Evolutionary conservation across 208 protist genomes (phyloP).

Genomic region (Blechomonas ayalai): DNA sequence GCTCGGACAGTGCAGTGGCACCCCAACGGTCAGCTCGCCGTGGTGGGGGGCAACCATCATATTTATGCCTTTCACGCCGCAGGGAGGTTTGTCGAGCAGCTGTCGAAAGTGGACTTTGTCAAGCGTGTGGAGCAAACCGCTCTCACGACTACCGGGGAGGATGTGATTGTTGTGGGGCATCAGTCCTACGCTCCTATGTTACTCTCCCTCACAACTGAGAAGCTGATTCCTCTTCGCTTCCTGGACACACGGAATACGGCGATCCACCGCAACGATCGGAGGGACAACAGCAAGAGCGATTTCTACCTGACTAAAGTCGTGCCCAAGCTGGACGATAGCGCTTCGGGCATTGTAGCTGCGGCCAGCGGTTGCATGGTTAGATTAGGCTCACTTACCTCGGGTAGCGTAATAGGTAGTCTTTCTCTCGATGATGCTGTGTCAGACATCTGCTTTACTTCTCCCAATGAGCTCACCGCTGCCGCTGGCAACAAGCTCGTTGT

Average conservation of each 20-base stretch:
- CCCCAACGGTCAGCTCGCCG: slow-evolving; percentile 64
- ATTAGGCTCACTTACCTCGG: slow-evolving; percentile 58
- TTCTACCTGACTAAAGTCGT: slow-evolving; percentile 44
- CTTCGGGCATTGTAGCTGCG: slow-evolving; percentile 22
- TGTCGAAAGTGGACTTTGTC: slow-evolving; percentile 51
- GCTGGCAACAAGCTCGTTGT: slow-evolving; percentile 49
- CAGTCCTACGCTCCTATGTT: slow-evolving; percentile 51
- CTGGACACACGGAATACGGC: slow-evolving; percentile 57
- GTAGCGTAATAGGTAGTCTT: slow-evolving; percentile 50
- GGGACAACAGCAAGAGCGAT: slow-evolving; percentile 49
- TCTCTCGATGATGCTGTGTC: slow-evolving; percentile 32
- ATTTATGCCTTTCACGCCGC: slow-evolving; percentile 79
- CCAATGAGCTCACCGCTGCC: slow-evolving; percentile 56
- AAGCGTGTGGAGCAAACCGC: slow-evolving; percentile 38
- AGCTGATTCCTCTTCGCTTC: slow-evolving; percentile 53
- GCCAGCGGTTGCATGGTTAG: slow-evolving; percentile 46
- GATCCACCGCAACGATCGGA: slow-evolving; percentile 52
- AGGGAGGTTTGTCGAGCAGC: slow-evolving; percentile 74
- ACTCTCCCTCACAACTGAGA: slow-evolving; percentile 52
- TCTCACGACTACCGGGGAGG: slow-evolving; percentile 59
- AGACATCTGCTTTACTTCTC: slow-evolving; percentile 39
- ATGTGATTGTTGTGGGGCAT: slow-evolving; percentile 53
- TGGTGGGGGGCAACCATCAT: slow-evolving; percentile 71
- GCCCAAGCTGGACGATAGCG: slow-evolving; percentile 8
- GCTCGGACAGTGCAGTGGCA: slow-evolving; percentile 76